Evolutionary conservation across 106 monocot species (phyloP).

Genomic region (Allium cepa): DNA sequence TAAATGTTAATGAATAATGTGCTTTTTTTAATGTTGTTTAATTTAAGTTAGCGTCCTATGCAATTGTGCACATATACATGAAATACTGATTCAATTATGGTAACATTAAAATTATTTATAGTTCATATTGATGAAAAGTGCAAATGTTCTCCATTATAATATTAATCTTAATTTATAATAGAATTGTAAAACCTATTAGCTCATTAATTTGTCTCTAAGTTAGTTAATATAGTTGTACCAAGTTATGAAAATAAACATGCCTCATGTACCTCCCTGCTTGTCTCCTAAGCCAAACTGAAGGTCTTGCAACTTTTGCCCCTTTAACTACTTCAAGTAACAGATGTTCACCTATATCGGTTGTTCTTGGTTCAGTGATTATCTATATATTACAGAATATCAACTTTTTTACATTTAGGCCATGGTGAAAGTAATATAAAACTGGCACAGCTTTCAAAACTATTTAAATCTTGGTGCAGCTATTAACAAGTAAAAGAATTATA

Average conservation of each 20-base stretch:
- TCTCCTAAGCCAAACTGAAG: constrained; percentile 96
- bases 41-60: no score
- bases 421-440: background rate
- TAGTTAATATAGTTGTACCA: constrained; percentile 39
- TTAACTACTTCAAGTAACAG: constrained; percentile 67
- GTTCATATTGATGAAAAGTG: no score
- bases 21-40: no score
- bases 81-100: no score
- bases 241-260: constrained; percentile 55
- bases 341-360: constrained; percentile 33
- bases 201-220: no score
- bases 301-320: constrained; percentile 65
- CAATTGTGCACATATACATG: no score
- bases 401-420: background rate
- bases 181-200: no score
- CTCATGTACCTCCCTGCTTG: constrained; percentile 99
- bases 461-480: background rate
- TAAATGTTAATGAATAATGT: no score
- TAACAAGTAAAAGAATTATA: background rate
- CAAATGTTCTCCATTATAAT: no score
- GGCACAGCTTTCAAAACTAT: no score
- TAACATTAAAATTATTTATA: background rate
- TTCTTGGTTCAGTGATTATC: constrained; percentile 37
- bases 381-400: constrained; percentile 22
- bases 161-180: no score